phyloP scores from a whole-genome alignment of 1,284 basidiomycete species.

The Earliella scabrosa region DNA sequence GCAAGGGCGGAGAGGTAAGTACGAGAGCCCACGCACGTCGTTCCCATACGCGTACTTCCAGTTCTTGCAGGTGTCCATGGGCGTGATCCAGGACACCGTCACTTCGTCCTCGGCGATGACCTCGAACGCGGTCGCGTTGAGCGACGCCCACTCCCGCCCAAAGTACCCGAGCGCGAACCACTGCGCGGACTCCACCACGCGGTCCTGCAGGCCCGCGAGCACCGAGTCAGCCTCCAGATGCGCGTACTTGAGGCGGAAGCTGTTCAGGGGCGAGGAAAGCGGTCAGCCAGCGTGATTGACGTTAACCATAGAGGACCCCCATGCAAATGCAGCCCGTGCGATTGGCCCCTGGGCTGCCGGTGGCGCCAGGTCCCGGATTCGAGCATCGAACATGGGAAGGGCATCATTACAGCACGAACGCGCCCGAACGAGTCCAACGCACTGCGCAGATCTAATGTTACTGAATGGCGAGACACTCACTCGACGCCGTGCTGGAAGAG shows the following conservation, averaged over 20 bases:
- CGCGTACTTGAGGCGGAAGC: constrained; percentile 44
- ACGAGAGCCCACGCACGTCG: constrained; percentile 29
- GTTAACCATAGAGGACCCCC: too few species aligned
- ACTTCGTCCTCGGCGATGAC: constrained; percentile 43
- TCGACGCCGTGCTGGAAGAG: constrained; percentile 50
- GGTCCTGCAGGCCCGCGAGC: constrained; percentile 47
- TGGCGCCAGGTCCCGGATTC: too few species aligned
- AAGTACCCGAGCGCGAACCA: constrained; percentile 51
- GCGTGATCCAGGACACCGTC: constrained; percentile 48
- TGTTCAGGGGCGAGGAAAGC: background rate
- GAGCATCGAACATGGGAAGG: too few species aligned
- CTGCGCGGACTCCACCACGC: constrained; percentile 48
- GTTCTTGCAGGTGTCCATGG: constrained; percentile 46
- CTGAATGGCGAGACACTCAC: constrained; percentile 27
- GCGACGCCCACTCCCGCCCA: constrained; percentile 38
- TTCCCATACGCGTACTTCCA: constrained; percentile 45
- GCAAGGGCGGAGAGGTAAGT: background rate
- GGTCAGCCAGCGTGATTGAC: too few species aligned
- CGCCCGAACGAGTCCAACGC: too few species aligned
- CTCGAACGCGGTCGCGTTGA: constrained; percentile 38
- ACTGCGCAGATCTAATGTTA: too few species aligned
- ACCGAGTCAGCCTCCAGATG: constrained; percentile 40
- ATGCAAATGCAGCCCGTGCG: too few species aligned
- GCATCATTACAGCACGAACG: too few species aligned
- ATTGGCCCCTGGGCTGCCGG: too few species aligned